phyloP scores from a whole-genome alignment of 2,329 filamentous ascomycete genomes.

The Chrysosporium keratinophilum region DNA sequence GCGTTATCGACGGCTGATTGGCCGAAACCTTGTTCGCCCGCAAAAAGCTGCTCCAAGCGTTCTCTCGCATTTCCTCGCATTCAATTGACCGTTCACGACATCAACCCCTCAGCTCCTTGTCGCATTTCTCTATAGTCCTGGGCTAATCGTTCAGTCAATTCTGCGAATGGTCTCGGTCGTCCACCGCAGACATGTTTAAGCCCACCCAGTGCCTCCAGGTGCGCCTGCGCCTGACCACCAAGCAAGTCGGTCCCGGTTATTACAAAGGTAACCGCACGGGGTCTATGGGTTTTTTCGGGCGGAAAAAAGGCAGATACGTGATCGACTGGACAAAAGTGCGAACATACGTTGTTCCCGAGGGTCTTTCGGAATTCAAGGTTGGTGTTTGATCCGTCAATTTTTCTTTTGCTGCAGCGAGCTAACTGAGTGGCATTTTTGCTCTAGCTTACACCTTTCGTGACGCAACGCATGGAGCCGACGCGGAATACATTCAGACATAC shows the following conservation, averaged over 20 bases:
- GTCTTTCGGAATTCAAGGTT: conserved; percentile 63
- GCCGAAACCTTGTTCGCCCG: not conserved
- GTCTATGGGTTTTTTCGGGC: conserved; percentile 71
- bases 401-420: conserved; percentile 9
- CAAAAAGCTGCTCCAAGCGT: conserved; percentile 1
- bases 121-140: not conserved
- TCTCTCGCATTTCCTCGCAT: not conserved
- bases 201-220: conserved; percentile 47
- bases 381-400: not conserved
- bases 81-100: not conserved
- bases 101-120: not conserved
- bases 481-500: conserved; percentile 27
- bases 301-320: conserved; percentile 46
- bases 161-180: not conserved
- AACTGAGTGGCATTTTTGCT: conserved; percentile 1
- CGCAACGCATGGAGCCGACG: conserved; percentile 33
- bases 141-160: not conserved
- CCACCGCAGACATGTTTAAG: conserved; percentile 31
- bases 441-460: conserved; percentile 40
- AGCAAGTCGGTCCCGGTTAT: conserved; percentile 84
- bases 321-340: conserved; percentile 82
- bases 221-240: conserved; percentile 78
- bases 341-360: conserved; percentile 71
- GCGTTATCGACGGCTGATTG: not conserved
- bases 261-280: conserved; percentile 94